phyloP scores from a whole-genome alignment of 148 eudicot species.

The Fagopyrum esculentum region DNA sequence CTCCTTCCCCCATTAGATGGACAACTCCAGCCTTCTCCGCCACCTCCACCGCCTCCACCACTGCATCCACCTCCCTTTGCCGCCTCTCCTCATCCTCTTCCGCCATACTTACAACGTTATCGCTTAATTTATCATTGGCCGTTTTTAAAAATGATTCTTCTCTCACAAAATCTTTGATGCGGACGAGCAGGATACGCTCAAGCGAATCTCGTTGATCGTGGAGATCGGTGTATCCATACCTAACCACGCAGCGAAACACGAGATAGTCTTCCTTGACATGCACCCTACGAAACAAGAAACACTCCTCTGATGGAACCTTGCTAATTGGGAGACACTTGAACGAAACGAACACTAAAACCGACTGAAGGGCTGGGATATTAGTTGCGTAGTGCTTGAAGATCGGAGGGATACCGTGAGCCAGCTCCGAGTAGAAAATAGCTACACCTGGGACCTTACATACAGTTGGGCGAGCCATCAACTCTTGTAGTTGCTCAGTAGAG shows the following conservation, averaged over 20 bases:
- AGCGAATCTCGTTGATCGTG: slow-evolving; percentile 16
- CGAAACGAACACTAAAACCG: slow-evolving; percentile 15
- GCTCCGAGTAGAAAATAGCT: slow-evolving; percentile 22
- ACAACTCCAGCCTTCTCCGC: background rate
- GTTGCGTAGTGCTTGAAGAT: slow-evolving; percentile 19
- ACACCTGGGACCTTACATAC: slow-evolving; percentile 14
- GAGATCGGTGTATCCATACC: slow-evolving; percentile 21
- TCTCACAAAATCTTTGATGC: slow-evolving; percentile 15
- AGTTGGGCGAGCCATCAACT: background rate
- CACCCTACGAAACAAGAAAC: slow-evolving; percentile 22
- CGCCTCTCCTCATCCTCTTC: background rate
- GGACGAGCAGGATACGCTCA: slow-evolving; percentile 14
- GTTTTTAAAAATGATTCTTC: background rate
- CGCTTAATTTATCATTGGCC: background rate
- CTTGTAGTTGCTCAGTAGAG: slow-evolving; percentile 9
- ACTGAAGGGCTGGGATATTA: slow-evolving; percentile 17
- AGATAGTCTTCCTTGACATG: slow-evolving; percentile 12
- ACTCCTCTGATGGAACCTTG: slow-evolving; percentile 20
- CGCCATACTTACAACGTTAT: background rate
- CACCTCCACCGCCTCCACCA: slow-evolving; percentile 7
- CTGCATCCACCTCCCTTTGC: background rate
- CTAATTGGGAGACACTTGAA: slow-evolving; percentile 17
- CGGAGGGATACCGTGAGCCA: slow-evolving; percentile 21
- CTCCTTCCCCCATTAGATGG: slow-evolving; percentile 15
- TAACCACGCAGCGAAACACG: slow-evolving; percentile 23